Base-by-base conservation (phyloP, 2,329 filamentous ascomycete species). In the Aureobasidium pullulans region DNA sequence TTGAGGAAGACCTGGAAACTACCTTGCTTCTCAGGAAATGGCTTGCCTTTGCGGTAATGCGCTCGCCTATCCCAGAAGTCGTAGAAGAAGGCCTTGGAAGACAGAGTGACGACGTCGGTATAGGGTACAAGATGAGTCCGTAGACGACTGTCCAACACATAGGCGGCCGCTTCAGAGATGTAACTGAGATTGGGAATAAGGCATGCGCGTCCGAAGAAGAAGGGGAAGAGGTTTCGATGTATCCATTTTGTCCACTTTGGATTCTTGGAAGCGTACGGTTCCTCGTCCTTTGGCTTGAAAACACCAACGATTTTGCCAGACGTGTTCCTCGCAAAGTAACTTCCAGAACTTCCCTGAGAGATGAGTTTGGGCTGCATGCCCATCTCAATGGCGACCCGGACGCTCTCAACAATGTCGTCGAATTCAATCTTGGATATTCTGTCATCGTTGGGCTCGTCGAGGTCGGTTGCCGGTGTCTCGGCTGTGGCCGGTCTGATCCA, bases 211-310 rank as follows among this genome's bases (percentile, higher is more conserved):
- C 94, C 94, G 68, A 99, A 99, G 74, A 90, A 96, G 76, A 95
- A 99, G 8, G 94, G 94, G 67, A 99, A 97, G 64, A 99, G 72
- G 72, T 99, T 99, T 64, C 94, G 83, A 73, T 99, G 94, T 77
- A 99, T 92, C 94, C 94, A 99, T 75, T 99, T 99, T 67, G 95
- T 97, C 93, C 93, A 97, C 73, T 99, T 99, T 6, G 94, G 94
- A 70, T 99, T 99, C 66, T 90, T 88, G 34, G 90, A 94, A 1
- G 94, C 94, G 70, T 96, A 99, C 0, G 94, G 94, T 73, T 99
- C 95, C 76, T 99, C 94, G 67, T 99, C 94, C 75, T 99, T 99
- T 43, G 94, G 94, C 73, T 99, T 99, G 77, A 99, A 99, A 4
- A 99, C 94, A 37, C 92, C 94, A 4, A 99, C 90, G 15, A 96